These are phyloP conservation scores for Suzukiozyma palmioleophila DNA, from an alignment of 1,139 yeast species.

Conservation along the genomic window DNA sequence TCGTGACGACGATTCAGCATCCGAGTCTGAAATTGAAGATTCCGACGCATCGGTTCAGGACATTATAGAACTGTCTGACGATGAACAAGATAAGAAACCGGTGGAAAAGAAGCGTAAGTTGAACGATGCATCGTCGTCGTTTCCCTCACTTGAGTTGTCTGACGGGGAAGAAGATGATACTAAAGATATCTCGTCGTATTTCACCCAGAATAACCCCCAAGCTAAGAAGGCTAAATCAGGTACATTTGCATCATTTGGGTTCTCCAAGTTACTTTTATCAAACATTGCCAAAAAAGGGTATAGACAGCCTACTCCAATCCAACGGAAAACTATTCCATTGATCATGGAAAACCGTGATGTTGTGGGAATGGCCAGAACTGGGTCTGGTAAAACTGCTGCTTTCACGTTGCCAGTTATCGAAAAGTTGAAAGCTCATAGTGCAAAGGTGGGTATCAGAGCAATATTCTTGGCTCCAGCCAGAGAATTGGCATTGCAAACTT, in stretches of 20 bases:
- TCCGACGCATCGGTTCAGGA: conserved; percentile 48
- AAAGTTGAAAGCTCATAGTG: conserved; percentile 57
- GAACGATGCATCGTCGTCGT: conserved; percentile 21
- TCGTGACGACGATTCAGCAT: conserved; percentile 33
- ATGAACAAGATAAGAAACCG: conserved; percentile 25
- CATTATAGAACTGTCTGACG: conserved; percentile 50
- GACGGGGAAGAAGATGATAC: conserved; percentile 46
- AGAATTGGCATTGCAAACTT: conserved; percentile 83
- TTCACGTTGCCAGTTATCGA: conserved; percentile 92
- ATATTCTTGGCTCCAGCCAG: conserved; percentile 88
- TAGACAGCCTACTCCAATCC: conserved; percentile 96
- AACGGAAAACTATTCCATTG: conserved; percentile 89
- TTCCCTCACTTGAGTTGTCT: conserved; percentile 66
- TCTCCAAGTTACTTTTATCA: conserved; percentile 63
- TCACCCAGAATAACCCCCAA: conserved; percentile 37
- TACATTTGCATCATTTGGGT: conserved; percentile 85
- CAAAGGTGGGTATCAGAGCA: conserved; percentile 87
- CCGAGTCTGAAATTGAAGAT: conserved; percentile 28
- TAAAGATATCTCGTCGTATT: conserved; percentile 40
- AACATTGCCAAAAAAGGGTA: conserved; percentile 84
- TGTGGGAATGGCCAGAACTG: conserved; percentile 99
- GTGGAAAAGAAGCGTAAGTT: conserved; percentile 17
- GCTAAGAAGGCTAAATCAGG: conserved; percentile 73
- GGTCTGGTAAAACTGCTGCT: conserved; percentile 98
- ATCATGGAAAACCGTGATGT: conserved; percentile 87